Base-by-base conservation (phyloP, 495 filamentous ascomycete species). In the Oleoguttula mirabilis region DNA sequence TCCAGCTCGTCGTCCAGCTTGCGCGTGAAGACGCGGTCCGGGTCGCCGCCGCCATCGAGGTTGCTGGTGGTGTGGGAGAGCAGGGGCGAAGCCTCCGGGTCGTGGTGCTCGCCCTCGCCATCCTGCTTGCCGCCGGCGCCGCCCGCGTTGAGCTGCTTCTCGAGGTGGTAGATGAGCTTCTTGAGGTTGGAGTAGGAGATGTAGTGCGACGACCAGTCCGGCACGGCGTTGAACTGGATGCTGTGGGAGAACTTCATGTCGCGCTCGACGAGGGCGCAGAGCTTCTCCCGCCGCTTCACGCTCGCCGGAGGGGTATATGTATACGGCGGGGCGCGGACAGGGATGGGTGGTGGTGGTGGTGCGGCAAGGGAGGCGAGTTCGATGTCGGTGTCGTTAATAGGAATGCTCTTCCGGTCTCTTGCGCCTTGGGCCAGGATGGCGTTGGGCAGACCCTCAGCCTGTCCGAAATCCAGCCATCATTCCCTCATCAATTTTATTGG, bases 201-300 rank as follows among this genome's bases (percentile, higher is more conserved):
- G 61, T 99, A 99, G 62, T 94, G 76, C 48, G 77, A 82, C 66
- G 87, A 95, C 90, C 90, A 99, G 59, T 99, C 90, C 16, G 92
- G 90, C 43, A 99, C 92, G 42, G 90, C 86, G 65, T 99, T 99
- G 66, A 99, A 99, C 67, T 99, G 90, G 51, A 99, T 78, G 64
- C 92, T 96, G 59, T 96, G 90, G 36, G 90, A 95, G 71, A 99
- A 99, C 75, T 95, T 96, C 90, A 99, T 99, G 50, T 87, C 85
- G 79, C 78, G 75, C 39, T 66, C 73, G 32, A 54, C 52, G 45
- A 66, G 60, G 37, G 39, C 45, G 50, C 41, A 43, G 51, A 66
- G 60, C 55, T 67, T 67, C 45, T 28, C 25, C 7, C 25, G 25
- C 7, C 25, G 25, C n/a, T n/a, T 28, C 7, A 28, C n/a, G n/a